phyloP scores from a whole-genome alignment of 176 grass and related monocot genomes.

The Triticum dicoccoides region DNA sequence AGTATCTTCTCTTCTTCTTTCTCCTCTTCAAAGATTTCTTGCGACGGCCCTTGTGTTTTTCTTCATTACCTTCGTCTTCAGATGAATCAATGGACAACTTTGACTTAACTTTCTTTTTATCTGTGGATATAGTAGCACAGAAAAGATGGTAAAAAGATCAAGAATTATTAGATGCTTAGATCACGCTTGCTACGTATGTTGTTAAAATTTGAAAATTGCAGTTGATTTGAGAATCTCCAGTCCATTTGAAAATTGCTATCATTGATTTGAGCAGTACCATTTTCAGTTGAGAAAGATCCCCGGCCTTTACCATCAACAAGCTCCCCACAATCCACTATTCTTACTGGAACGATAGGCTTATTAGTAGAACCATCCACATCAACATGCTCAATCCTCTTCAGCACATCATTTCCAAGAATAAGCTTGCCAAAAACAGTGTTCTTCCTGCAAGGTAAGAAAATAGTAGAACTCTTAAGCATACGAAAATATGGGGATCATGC shows the following conservation, averaged over 20 bases:
- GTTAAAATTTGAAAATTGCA: not conserved
- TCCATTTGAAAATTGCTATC: not conserved
- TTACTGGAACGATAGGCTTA: slow-evolving; percentile 65
- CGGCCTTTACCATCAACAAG: slow-evolving; percentile 46
- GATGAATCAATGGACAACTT: slow-evolving; percentile 59
- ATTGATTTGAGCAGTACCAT: slow-evolving; percentile 32
- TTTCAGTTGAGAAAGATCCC: slow-evolving; percentile 30
- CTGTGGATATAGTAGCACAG: slow-evolving; percentile 24
- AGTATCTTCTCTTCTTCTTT: slow-evolving; percentile 77
- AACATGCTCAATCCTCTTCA: slow-evolving; percentile 87
- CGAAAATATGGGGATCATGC: not conserved
- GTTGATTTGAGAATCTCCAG: not conserved
- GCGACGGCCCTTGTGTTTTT: slow-evolving; percentile 38
- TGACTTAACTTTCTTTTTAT: slow-evolving; percentile 75
- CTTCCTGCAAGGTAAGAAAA: slow-evolving; percentile 55
- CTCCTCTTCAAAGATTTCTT: slow-evolving; percentile 85
- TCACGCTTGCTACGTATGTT: not conserved
- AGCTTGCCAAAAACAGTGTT: slow-evolving; percentile 97
- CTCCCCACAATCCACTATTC: slow-evolving; percentile 80
- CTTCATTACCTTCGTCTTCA: slow-evolving; percentile 57
- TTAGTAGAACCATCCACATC: slow-evolving; percentile 52
- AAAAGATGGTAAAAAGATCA: not conserved
- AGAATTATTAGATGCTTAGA: not conserved
- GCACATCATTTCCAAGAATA: slow-evolving; percentile 66
- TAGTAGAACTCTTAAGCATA: slow-evolving; percentile 18